Conservation (phyloP, 805 yeast genomes). For the Wickerhamiella galacta region DNA sequence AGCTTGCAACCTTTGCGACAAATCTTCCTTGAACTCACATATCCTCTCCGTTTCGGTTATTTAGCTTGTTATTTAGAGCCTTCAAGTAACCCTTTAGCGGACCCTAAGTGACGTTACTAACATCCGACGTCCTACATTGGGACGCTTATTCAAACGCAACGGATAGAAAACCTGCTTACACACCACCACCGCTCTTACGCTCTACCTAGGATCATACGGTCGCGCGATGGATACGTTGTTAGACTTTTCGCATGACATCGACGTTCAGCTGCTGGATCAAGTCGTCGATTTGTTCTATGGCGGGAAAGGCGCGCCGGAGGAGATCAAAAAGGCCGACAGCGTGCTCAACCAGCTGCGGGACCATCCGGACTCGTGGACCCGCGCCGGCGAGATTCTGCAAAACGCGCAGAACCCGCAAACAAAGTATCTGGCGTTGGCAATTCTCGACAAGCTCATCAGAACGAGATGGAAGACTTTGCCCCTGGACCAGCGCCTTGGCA, state of each 20-base stretch:
- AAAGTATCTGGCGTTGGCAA: constrained; percentile 80
- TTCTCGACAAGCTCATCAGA: constrained; percentile 75
- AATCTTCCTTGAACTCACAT: no score
- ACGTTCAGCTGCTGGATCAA: constrained; percentile 60
- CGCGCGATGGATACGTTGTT: constrained; percentile 70
- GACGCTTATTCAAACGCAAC: no score
- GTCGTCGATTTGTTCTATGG: constrained; percentile 73
- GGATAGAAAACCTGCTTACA: no score
- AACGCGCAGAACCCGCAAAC: constrained; percentile 66
- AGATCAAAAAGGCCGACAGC: constrained; percentile 26
- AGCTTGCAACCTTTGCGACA: no score
- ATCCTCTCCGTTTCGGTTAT: no score
- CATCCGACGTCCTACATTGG: no score
- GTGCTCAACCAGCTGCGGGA: constrained; percentile 52
- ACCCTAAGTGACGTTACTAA: no score
- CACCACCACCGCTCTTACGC: no score
- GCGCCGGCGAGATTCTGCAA: constrained; percentile 78
- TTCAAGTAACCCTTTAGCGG: no score
- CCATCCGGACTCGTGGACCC: constrained; percentile 90
- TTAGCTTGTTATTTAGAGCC: no score
- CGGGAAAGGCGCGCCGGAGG: constrained; percentile 50
- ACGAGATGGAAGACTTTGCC: constrained; percentile 91
- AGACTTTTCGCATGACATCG: constrained; percentile 73
- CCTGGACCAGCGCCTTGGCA: constrained; percentile 75
- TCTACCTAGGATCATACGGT: no score